Base-by-base conservation (phyloP, 495 filamentous ascomycete species). In the Tuber microsphaerosporum region DNA sequence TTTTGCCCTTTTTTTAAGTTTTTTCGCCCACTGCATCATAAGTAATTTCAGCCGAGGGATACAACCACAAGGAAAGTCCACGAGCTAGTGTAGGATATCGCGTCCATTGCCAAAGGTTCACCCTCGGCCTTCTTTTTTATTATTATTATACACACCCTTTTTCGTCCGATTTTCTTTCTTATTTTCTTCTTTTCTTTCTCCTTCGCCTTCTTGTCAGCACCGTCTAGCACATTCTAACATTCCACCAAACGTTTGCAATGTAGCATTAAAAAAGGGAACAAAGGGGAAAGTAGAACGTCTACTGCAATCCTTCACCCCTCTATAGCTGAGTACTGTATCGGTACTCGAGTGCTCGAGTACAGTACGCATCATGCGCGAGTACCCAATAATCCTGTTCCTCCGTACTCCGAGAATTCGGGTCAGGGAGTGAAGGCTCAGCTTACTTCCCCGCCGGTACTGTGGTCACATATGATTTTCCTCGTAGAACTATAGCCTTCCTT, bases 371-470 rank as follows among this genome's bases (percentile, higher is more conserved):
- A 69, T 71, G 71, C 71, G 73, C 75, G 75, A 65, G 61, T 71
- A 75, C 37, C 41, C 74, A 75, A 65, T 42, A 69, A 75, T 26
- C 70, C 43, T 14, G n/a, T 43, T 26, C 34, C 61, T 43, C 45
- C 71, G 45, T 41, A 77, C 77, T 37, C 77, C 76, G 71, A 79
- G 65, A 31, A 71, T 75, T 79, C 42, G 77, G 76, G 77, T 79
- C 77, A 71, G 70, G 78, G 69, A 79, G 44, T 69, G 31, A 16
- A n/a, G 42, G 68, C 61, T 34, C 26, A 34, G 56, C 6, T 31
- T 4, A 34, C 56, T 65, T 1, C 5, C 56, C 16, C 56, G 4
- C 26, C 4, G 26, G 56, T 31, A 65, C n/a, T 43, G 42, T 43
- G 10, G 42, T 14, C 14, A 65, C 26, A 65, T 34, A 65, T 65